These are phyloP conservation scores for Kodamaea fukazawae DNA, from an alignment of 805 yeast genomes.

Conservation along the genomic window DNA sequence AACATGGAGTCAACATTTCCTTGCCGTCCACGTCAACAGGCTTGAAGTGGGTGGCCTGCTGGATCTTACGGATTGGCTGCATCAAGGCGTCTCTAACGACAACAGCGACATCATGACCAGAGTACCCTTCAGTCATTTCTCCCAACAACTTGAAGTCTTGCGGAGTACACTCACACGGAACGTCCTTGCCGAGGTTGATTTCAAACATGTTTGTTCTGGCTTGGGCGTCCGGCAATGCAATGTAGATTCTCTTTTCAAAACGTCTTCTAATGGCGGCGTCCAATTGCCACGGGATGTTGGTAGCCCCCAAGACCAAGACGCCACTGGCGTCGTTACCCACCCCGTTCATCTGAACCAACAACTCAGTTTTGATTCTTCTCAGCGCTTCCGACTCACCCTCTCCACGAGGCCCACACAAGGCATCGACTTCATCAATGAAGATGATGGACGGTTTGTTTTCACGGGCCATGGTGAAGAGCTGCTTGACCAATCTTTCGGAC, in stretches of 20 bases:
- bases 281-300: slow-evolving; percentile 98
- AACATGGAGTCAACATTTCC: slow-evolving; percentile 78
- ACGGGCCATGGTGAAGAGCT: slow-evolving; percentile 91
- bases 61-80: slow-evolving; percentile 96
- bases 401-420: slow-evolving; percentile 96
- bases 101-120: slow-evolving; percentile 96
- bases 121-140: slow-evolving; percentile 93
- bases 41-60: slow-evolving; percentile 93
- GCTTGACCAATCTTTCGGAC: slow-evolving; percentile 92
- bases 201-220: slow-evolving; percentile 94
- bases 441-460: slow-evolving; percentile 95
- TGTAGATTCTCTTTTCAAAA: slow-evolving; percentile 92
- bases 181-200: slow-evolving; percentile 75
- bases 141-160: slow-evolving; percentile 79
- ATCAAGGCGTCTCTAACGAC: slow-evolving; percentile 95
- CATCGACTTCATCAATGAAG: slow-evolving; percentile 97
- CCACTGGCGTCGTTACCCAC: slow-evolving; percentile 95
- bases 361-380: slow-evolving; percentile 92
- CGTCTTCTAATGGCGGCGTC: slow-evolving; percentile 97
- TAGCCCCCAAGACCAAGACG: slow-evolving; percentile 92
- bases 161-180: slow-evolving; percentile 73
- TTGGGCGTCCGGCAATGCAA: slow-evolving; percentile 90
- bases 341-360: slow-evolving; percentile 97
- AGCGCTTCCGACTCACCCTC: slow-evolving; percentile 97
- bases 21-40: slow-evolving; percentile 42